These are phyloP conservation scores for Pochonia chlamydosporia DNA, from an alignment of 2,329 filamentous ascomycete genomes.

Conservation along the genomic window DNA sequence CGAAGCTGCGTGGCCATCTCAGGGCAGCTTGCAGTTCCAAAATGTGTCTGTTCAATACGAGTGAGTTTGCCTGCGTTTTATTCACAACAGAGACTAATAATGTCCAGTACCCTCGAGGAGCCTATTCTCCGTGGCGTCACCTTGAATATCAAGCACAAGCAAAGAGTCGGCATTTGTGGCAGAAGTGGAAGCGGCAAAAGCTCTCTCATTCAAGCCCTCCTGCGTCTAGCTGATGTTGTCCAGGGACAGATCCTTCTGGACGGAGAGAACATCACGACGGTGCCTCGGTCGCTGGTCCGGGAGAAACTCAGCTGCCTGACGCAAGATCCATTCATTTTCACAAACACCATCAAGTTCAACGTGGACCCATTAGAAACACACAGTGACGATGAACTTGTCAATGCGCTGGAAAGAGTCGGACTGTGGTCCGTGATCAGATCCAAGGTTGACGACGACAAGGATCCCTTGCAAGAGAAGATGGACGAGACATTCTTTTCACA, in stretches of 20 bases:
- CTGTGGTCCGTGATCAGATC: constrained; percentile 38
- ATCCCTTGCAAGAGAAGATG: constrained; percentile 26
- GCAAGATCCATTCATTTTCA: constrained; percentile 47
- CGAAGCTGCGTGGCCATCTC: constrained; percentile 17
- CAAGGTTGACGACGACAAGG: too few species aligned
- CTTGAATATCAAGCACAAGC: constrained; percentile 23
- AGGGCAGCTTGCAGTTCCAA: too few species aligned
- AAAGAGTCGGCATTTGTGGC: constrained; percentile 39
- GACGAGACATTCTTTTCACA: constrained; percentile 29
- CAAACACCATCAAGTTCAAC: constrained; percentile 44
- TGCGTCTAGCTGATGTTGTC: constrained; percentile 41
- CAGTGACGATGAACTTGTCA: constrained; percentile 35
- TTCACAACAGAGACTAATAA: too few species aligned
- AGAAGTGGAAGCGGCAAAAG: constrained; percentile 34
- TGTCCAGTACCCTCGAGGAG: too few species aligned
- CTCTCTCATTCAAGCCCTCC: constrained; percentile 36
- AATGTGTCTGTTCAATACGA: too few species aligned
- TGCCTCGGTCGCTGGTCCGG: constrained; percentile 22
- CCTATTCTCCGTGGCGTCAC: constrained; percentile 26
- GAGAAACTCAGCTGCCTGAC: constrained; percentile 38
- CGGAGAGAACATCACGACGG: constrained; percentile 28
- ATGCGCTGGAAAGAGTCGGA: constrained; percentile 40
- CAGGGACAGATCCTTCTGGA: constrained; percentile 40
- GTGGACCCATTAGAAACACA: constrained; percentile 35
- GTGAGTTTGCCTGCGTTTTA: too few species aligned